Percentiles rank a stretch among this genome's conserved stretches.
These are phyloP conservation scores for Fragaria vesca DNA, from an alignment of 306 rosid genomes.

Conservation along the genomic window DNA sequence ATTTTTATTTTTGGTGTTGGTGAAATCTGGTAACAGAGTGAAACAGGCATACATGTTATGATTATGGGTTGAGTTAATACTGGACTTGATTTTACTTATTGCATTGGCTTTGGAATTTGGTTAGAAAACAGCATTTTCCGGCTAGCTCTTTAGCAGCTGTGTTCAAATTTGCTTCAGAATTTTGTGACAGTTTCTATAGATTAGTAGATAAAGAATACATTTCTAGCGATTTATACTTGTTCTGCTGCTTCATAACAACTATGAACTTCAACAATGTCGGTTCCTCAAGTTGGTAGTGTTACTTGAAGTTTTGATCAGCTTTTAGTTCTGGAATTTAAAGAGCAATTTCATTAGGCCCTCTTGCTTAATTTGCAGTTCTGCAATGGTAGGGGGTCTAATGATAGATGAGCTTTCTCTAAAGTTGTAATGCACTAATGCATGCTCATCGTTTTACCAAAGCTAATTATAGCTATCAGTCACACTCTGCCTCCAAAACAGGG, in stretches of 20 bases:
- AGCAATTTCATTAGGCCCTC: neutral
- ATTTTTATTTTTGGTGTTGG: neutral
- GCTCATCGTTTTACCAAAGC: neutral
- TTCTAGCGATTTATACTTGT: neutral
- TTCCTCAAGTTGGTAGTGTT: neutral
- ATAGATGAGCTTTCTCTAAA: neutral
- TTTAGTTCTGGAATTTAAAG: neutral
- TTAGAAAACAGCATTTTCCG: neutral
- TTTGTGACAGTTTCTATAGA: neutral
- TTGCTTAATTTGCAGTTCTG: neutral
- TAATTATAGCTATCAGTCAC: neutral
- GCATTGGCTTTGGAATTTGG: neutral
- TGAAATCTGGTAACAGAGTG: neutral
- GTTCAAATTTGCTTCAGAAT: neutral
- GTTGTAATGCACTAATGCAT: conserved; percentile 2
- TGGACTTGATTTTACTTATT: neutral
- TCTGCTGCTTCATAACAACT: neutral
- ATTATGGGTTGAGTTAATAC: neutral
- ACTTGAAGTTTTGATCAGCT: neutral
- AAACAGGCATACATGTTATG: neutral
- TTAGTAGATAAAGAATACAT: neutral
- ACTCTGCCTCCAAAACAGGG: neutral
- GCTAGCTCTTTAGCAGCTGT: neutral
- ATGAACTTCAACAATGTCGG: neutral
- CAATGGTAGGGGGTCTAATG: neutral